A percentile compares a stretch with the other conserved stretches of the same genome.
Evolutionary conservation across 768 basidiomycete genomes (phyloP).

Genomic region (Vararia minispora): DNA sequence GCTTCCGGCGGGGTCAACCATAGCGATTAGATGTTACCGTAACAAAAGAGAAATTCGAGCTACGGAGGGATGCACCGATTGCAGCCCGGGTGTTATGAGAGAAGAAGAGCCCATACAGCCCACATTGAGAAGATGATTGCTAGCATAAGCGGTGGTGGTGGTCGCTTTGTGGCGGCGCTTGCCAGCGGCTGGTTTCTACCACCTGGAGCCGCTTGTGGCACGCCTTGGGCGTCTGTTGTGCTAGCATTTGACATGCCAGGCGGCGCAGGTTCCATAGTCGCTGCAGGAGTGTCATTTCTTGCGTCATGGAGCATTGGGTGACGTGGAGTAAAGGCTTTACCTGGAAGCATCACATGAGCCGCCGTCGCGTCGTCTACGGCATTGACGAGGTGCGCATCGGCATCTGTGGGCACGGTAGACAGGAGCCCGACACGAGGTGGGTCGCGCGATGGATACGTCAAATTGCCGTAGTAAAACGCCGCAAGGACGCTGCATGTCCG

Average conservation of each 20-base stretch:
- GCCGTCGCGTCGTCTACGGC: constrained; percentile 23
- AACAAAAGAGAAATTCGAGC: too few species aligned
- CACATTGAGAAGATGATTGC: too few species aligned
- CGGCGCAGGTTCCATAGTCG: constrained; percentile 30
- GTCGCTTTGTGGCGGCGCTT: not conserved
- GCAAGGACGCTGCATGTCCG: constrained; percentile 39
- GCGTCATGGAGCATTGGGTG: not conserved
- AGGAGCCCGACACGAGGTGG: constrained; percentile 60
- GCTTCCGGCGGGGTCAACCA: too few species aligned
- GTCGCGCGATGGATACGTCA: constrained; percentile 55
- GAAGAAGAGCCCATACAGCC: too few species aligned
- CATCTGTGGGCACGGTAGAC: constrained; percentile 56
- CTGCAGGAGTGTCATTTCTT: constrained; percentile 21
- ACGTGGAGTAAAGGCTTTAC: constrained; percentile 10
- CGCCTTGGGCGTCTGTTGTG: constrained; percentile 9
- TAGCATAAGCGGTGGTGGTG: not conserved
- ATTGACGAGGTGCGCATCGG: constrained; percentile 25
- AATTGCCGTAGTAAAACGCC: constrained; percentile 63
- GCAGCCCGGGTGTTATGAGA: too few species aligned
- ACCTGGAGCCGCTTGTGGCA: constrained; percentile 12
- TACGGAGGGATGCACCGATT: too few species aligned
- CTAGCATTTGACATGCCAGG: constrained; percentile 19
- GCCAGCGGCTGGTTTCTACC: not conserved
- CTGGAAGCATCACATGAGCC: constrained; percentile 21
- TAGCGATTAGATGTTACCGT: too few species aligned